Percentiles rank a stretch among this genome's conserved stretches.
Evolutionary conservation across 306 rosid genomes (phyloP).

Genomic region (Albizia julibrissin): DNA sequence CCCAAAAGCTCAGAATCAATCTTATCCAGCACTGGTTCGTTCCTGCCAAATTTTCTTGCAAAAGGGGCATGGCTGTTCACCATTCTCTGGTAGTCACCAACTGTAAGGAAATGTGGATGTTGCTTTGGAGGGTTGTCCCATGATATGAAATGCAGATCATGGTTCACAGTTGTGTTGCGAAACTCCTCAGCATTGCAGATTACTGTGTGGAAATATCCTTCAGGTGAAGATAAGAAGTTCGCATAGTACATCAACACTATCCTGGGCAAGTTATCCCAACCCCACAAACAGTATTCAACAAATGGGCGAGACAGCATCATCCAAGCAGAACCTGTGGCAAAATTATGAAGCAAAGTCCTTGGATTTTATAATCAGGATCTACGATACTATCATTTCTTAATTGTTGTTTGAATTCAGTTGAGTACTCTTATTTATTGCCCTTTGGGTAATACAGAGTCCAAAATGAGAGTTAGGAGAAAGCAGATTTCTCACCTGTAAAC

Average conservation of each 20-base stretch:
- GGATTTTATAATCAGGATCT: background rate
- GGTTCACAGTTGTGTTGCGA: slow-evolving; percentile 56
- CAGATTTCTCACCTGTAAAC: slow-evolving; percentile 69
- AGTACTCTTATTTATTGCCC: background rate
- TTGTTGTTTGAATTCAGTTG: background rate
- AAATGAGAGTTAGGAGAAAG: slow-evolving; percentile 19
- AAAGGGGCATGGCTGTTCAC: slow-evolving; percentile 54
- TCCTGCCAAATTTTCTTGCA: slow-evolving; percentile 50
- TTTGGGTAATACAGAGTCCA: slow-evolving; percentile 5
- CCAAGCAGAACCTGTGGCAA: slow-evolving; percentile 59
- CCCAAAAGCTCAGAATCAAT: slow-evolving; percentile 50
- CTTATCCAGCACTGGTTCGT: slow-evolving; percentile 48
- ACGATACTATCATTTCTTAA: slow-evolving; percentile 18
- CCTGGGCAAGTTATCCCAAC: slow-evolving; percentile 65
- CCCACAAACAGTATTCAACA: slow-evolving; percentile 53
- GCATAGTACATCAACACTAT: slow-evolving; percentile 58
- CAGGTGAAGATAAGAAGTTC: slow-evolving; percentile 57
- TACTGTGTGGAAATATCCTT: slow-evolving; percentile 61
- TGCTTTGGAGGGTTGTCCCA: slow-evolving; percentile 63
- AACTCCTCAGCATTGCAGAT: slow-evolving; percentile 60
- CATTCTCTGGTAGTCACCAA: slow-evolving; percentile 41
- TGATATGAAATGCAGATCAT: slow-evolving; percentile 59
- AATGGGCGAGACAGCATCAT: slow-evolving; percentile 59
- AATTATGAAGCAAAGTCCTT: slow-evolving; percentile 20
- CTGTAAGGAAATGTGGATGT: slow-evolving; percentile 53